Base-by-base conservation (phyloP, 805 yeast species). In the Brettanomyces bruxellensis region DNA sequence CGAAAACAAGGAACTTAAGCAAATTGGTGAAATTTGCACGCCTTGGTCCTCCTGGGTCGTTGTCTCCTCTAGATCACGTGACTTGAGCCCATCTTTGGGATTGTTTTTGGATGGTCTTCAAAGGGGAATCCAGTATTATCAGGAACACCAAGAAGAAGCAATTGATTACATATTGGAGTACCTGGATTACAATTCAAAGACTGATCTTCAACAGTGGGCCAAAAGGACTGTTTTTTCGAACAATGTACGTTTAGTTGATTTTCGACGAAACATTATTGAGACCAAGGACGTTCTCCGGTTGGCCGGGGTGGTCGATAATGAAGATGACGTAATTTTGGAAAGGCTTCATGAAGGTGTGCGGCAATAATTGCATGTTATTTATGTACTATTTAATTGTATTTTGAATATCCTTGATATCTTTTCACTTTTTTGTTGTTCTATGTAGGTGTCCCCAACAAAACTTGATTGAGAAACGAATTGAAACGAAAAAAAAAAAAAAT, bases 21-120 rank as follows among this genome's bases (percentile, higher is more conserved):
- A 76, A 54, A 80, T 89, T 49, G 97, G 95, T 13, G 86, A 85
- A 53, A 88, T 89, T 47, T 86, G 84, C 65, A 89, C 97, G 0
- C 97, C 97, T 18, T 89, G 97, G 97, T 91, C 96, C 9, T 85
- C 95, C 2, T 89, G 96, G 96, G 90, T 87, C 13, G 72, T 88
- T 43, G 78, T 79, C 22, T 79, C 79, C 4, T 64, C 72, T 45
- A 57, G 66, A 13, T 18, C 18, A 18, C 18, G 18, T 18, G 68
- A 66, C n/a, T 62, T 59, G 5, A 53, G 55, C 3, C 59, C 50
- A 6, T 55, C 57, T 25, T 60, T 57, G 4, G 53, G 73, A 38
- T 46, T 49, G 3, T 82, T 88, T 49, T 51, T 80, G 43, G 55
- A 60, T 2, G 81, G 81, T 1, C 67, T 88, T 36, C 75, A 80